Evolutionary conservation across 2,329 filamentous ascomycete genomes (phyloP).

Genomic region (Didymella arachidicola): DNA sequence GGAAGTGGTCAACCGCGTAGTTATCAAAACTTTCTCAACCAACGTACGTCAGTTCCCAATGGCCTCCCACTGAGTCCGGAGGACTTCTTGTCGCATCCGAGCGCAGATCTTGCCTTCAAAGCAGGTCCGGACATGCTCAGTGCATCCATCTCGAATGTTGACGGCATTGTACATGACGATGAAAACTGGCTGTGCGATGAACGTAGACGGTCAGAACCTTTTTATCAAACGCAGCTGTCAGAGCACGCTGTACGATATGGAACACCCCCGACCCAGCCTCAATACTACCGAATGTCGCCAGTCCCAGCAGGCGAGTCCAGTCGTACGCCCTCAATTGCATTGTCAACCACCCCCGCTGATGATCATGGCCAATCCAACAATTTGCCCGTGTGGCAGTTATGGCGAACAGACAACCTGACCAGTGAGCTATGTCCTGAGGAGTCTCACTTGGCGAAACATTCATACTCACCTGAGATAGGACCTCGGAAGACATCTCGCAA

Average conservation of each 20-base stretch:
- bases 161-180: not conserved
- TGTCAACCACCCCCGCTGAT: not conserved
- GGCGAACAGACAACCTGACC: conserved; percentile 21
- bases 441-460: not conserved
- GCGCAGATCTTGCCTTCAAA: not conserved
- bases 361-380: not conserved
- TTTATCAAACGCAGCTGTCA: not conserved
- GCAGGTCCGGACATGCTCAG: not conserved
- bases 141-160: not conserved
- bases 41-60: not conserved
- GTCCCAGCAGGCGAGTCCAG: not conserved
- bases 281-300: not conserved
- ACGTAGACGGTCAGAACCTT: not conserved
- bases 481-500: not conserved
- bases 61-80: not conserved
- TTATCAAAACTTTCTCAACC: not conserved
- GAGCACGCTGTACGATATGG: not conserved
- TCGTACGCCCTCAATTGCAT: not conserved
- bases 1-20: not conserved
- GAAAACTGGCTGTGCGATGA: not conserved
- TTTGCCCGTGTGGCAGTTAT: conserved; percentile 24
- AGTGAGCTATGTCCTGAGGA: not conserved
- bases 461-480: not conserved
- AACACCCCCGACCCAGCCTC: not conserved
- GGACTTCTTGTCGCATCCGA: not conserved